A percentile compares a stretch with the other conserved stretches of the same genome.
Conservation (phyloP, 192 early-diverging fungal species). For the Coemansia sp. region DNA sequence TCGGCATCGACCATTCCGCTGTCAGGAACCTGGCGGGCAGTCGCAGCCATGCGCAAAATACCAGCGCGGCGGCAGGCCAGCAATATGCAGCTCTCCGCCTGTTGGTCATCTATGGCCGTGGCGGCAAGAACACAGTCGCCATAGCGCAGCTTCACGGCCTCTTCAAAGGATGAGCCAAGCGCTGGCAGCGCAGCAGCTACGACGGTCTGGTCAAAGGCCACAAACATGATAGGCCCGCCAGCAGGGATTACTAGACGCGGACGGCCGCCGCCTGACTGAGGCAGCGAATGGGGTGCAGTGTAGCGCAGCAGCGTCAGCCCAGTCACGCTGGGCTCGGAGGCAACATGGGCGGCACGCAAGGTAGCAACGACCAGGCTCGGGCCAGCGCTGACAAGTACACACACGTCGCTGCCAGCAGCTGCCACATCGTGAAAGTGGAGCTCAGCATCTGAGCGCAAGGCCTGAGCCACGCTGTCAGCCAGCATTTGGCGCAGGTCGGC, state of each 20-base stretch:
- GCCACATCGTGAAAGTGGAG: conserved; percentile 32
- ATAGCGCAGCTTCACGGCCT: conserved; percentile 30
- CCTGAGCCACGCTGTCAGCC: conserved; percentile 2
- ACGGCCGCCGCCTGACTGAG: conserved; percentile 4
- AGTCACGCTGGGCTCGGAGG: conserved; percentile 20
- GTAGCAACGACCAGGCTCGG: conserved; percentile 17
- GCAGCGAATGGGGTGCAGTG: not conserved
- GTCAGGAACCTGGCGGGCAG: not conserved
- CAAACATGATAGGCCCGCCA: conserved; percentile 27
- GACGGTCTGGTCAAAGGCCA: conserved; percentile 22
- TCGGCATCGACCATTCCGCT: not conserved
- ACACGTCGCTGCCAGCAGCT: conserved; percentile 24
- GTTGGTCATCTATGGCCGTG: not conserved
- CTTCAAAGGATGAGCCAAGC: conserved; percentile 23
- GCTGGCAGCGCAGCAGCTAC: conserved; percentile 11
- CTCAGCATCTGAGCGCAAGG: conserved; percentile 12
- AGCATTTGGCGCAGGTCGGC: conserved; percentile 17
- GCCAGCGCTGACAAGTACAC: conserved; percentile 19
- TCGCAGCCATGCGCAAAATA: conserved; percentile 29
- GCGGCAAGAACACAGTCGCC: conserved; percentile 26
- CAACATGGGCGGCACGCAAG: conserved; percentile 21
- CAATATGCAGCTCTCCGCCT: conserved; percentile 24
- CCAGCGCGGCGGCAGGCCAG: conserved; percentile 36
- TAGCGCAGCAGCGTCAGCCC: conserved; percentile 25
- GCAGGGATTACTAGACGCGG: conserved; percentile 34